These are phyloP conservation scores for Diaporthe capsici DNA, from an alignment of 2,329 filamentous ascomycete genomes.

Conservation along the genomic window DNA sequence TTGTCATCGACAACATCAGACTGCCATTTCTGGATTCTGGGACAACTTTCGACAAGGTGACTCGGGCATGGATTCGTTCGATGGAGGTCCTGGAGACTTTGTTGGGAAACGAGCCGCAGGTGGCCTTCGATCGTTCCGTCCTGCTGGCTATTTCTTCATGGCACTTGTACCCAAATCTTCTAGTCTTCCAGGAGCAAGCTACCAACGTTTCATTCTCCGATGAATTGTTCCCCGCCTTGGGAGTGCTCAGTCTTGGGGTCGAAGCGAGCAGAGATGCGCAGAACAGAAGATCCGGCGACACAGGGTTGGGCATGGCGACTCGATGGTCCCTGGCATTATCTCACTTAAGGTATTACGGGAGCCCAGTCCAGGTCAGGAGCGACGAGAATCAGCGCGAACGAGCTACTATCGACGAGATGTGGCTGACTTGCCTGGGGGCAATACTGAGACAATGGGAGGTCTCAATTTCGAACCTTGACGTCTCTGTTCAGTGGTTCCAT, in stretches of 20 bases:
- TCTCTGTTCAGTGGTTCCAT: neutral
- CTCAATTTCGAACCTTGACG: neutral
- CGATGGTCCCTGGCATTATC: neutral
- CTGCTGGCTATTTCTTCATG: neutral
- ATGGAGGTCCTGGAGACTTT: constrained; percentile 3
- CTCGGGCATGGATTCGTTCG: neutral
- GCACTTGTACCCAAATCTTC: constrained; percentile 3
- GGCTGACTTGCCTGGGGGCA: neutral
- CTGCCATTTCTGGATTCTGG: neutral
- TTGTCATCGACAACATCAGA: neutral
- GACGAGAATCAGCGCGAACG: neutral
- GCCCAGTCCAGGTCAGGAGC: neutral
- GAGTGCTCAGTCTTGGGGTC: neutral
- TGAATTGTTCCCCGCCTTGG: neutral
- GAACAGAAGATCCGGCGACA: neutral
- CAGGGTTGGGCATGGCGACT: neutral
- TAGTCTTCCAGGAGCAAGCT: neutral
- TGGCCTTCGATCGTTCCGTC: neutral
- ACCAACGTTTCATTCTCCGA: neutral
- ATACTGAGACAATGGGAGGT: neutral
- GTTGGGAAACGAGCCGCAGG: neutral
- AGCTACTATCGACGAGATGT: neutral
- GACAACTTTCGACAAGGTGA: neutral
- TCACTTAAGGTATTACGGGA: neutral
- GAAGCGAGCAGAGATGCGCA: neutral